Base-by-base conservation (phyloP, 2,329 filamentous ascomycete species). In the Penicillium sp. region DNA sequence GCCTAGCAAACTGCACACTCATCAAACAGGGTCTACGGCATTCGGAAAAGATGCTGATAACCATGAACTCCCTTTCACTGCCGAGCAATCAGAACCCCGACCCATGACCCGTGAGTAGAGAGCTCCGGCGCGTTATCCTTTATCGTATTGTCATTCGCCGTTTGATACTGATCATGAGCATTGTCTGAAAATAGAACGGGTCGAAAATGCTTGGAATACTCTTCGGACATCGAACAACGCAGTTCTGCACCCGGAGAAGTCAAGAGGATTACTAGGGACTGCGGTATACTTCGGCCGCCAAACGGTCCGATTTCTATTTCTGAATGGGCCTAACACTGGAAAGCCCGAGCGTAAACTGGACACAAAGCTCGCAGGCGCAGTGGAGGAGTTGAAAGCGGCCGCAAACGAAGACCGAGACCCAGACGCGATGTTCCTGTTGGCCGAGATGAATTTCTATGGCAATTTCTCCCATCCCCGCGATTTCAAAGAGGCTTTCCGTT, bases 401-500 rank as follows among this genome's bases (percentile, higher is more conserved):
- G 82, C 82, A 3, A 69, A 76, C 7, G 72, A 78, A 56, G 70
- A 74, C 31, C 67, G 75, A 52, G 72, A 77, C 48, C 80, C 88
- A 2, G 91, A 99, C 68, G 93, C 93, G 4, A 81, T 97, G 38
- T 95, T 87, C 64, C 77, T 95, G 13, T 79, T 99, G 19, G 93
- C 89, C 14, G 89, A 99, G 67, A 86, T 99, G 79, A 95, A 95
- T 75, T 97, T 97, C 71, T 90, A 93, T 63, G 93, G 93, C 66
- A 96, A 97, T 71, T 95, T 86, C 71, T 87, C 88, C 18, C 81
- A 96, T 63, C 91, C 92, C 1, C 80, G 86, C 56, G 84, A 96
- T 66, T 89, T 95, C 59, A 77, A 80, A 28, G 78, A 81, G 40
- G 89, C 93, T 0, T 95, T 95, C 66, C 77, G 80, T 57, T 81